phyloP scores from a whole-genome alignment of 1,284 basidiomycete species.

The Neolentinus lepideus region DNA sequence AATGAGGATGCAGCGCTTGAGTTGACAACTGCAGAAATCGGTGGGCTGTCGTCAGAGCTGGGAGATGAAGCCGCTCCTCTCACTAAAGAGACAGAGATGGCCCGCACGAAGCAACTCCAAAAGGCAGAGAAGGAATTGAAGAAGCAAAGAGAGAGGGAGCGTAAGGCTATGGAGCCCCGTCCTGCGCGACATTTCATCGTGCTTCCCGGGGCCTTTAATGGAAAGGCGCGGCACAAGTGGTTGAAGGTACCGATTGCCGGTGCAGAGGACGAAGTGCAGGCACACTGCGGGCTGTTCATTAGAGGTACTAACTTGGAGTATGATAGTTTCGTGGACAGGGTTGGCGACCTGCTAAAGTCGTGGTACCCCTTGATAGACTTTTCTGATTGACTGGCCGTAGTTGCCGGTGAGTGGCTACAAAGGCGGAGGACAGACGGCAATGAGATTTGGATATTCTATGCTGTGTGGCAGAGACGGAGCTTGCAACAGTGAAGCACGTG shows the following conservation, averaged over 20 bases:
- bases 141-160: conserved; percentile 20
- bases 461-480: too few species aligned
- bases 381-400: background rate
- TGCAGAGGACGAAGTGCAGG: conserved; percentile 45
- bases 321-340: conserved; percentile 35
- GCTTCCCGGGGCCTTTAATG: conserved; percentile 33
- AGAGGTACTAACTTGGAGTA: conserved; percentile 41
- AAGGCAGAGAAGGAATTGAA: conserved; percentile 15
- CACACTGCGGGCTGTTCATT: conserved; percentile 50
- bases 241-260: conserved; percentile 39
- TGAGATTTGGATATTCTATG: too few species aligned
- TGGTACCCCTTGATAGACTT: background rate
- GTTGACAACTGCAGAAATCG: background rate
- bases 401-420: background rate
- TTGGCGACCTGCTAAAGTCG: conserved; percentile 15
- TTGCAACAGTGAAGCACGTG: too few species aligned
- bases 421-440: too few species aligned
- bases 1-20: background rate
- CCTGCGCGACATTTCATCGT: conserved; percentile 39
- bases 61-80: conserved; percentile 1
- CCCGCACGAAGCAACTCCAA: conserved; percentile 3
- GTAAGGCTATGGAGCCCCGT: conserved; percentile 13
- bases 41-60: background rate
- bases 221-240: conserved; percentile 36
- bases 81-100: conserved; percentile 8